Conservation (phyloP, 208 protist genomes). For the Trypanosoma vivax region DNA sequence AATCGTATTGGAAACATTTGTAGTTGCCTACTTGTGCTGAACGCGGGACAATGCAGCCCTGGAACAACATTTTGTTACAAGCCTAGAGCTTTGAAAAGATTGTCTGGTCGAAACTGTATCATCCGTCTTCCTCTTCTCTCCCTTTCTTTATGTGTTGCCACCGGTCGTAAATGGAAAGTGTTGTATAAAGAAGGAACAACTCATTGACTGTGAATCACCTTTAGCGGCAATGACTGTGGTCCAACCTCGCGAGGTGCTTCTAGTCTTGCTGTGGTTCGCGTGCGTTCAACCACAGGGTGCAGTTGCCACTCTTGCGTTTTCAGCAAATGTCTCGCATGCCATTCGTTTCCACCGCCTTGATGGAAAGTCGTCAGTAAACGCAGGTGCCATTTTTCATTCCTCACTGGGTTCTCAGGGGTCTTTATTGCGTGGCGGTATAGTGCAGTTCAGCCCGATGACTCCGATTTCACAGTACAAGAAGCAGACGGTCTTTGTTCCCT, state of each 20-base stretch:
- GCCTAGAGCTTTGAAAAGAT: no score
- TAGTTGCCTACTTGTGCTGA: no score
- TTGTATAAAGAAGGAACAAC: no score
- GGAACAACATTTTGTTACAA: no score
- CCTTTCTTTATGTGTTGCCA: no score
- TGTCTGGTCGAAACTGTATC: no score
- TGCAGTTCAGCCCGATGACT: conserved; percentile 24
- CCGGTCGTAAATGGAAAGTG: no score
- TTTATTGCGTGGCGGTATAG: conserved; percentile 49
- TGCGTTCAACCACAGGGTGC: not conserved
- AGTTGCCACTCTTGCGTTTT: conserved; percentile 19
- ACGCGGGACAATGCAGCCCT: no score
- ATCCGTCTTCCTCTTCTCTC: no score
- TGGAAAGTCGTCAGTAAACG: not conserved
- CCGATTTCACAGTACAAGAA: conserved; percentile 15
- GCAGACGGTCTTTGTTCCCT: conserved; percentile 57
- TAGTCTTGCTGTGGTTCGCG: not conserved
- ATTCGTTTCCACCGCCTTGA: conserved; percentile 48
- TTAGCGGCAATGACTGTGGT: no score
- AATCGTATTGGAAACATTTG: no score
- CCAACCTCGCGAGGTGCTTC: not conserved
- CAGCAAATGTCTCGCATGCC: conserved; percentile 30
- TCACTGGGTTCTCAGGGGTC: conserved; percentile 38
- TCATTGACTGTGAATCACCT: no score
- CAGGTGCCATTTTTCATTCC: not conserved